phyloP scores from a whole-genome alignment of 208 protist species.

The Crithidia mellificae region DNA sequence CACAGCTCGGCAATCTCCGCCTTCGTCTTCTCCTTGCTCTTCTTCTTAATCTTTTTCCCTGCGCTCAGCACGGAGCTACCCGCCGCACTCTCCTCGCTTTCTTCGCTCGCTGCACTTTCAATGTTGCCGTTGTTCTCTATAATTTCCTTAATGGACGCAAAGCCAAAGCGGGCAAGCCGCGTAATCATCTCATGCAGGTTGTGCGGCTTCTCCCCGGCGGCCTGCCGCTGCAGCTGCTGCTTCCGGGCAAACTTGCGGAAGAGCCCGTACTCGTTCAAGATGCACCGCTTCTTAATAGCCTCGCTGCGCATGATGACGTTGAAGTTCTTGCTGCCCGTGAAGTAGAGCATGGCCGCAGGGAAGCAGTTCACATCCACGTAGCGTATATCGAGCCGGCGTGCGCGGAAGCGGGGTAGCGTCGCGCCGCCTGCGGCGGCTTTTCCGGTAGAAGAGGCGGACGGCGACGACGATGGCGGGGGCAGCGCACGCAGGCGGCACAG shows the following conservation, averaged over 20 bases:
- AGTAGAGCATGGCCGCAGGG: conserved; percentile 90
- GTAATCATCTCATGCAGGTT: conserved; percentile 68
- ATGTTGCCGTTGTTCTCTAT: not conserved
- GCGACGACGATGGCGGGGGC: no score
- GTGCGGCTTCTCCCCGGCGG: conserved; percentile 16
- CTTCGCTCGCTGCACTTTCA: not conserved
- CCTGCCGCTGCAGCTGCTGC: conserved; percentile 30
- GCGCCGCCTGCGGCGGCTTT: no score
- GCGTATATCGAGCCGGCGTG: conserved; percentile 86
- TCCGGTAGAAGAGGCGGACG: no score
- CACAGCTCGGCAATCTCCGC: conserved; percentile 49
- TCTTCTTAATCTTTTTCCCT: conserved; percentile 24
- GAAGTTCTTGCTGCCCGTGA: conserved; percentile 94
- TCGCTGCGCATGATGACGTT: conserved; percentile 90
- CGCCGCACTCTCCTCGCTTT: conserved; percentile 1
- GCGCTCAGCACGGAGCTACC: conserved; percentile 10
- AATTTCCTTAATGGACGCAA: not conserved
- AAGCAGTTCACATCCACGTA: conserved; percentile 81
- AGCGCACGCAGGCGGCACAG: conserved; percentile 67
- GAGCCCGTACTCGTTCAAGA: conserved; percentile 90
- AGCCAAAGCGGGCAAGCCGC: conserved; percentile 38
- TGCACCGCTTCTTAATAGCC: conserved; percentile 77
- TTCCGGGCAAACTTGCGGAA: conserved; percentile 46
- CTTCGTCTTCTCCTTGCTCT: conserved; percentile 31
- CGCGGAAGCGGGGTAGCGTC: conserved; percentile 41